phyloP scores from a whole-genome alignment of 176 grass and related monocot species.

The Phragmites australis region DNA sequence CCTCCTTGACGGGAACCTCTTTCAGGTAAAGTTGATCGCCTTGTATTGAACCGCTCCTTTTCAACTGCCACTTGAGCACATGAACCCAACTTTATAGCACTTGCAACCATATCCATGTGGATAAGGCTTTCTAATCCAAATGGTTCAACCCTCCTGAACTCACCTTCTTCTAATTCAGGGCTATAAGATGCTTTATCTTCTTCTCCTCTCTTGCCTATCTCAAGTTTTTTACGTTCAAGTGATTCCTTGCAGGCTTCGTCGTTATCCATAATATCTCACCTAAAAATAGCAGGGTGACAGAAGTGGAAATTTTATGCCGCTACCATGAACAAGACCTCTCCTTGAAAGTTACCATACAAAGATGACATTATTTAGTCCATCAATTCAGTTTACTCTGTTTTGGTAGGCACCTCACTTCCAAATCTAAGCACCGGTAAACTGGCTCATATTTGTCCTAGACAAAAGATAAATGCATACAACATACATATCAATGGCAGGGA shows the following conservation, averaged over 20 bases:
- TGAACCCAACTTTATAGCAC: slow-evolving; percentile 7
- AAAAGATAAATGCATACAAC: slow-evolving; percentile 18
- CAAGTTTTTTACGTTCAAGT: slow-evolving; percentile 15
- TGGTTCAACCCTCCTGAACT: slow-evolving; percentile 43
- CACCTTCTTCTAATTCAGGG: slow-evolving; percentile 53
- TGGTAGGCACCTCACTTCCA: slow-evolving; percentile 16
- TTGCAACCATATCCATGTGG: slow-evolving; percentile 19
- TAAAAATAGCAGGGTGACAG: slow-evolving; percentile 2
- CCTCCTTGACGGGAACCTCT: slow-evolving; percentile 16
- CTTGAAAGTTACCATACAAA: background rate
- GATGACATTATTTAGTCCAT: background rate
- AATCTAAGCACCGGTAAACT: slow-evolving; percentile 25
- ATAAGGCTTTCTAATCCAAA: slow-evolving; percentile 11
- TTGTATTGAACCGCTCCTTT: background rate
- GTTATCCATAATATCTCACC: slow-evolving; percentile 36
- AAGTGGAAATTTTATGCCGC: slow-evolving; percentile 21
- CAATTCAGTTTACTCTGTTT: slow-evolving; percentile 4
- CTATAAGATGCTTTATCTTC: slow-evolving; percentile 27
- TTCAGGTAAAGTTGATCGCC: slow-evolving; percentile 35
- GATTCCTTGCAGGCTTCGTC: slow-evolving; percentile 5
- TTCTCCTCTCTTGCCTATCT: slow-evolving; percentile 34
- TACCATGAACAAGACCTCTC: background rate
- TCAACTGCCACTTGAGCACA: slow-evolving; percentile 5
- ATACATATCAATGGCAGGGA: slow-evolving; percentile 17
- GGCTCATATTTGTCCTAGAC: background rate